Percentiles rank a stretch among this genome's conserved stretches.
Conservation (phyloP, 78 protist species). For the Pirum gemmata region DNA sequence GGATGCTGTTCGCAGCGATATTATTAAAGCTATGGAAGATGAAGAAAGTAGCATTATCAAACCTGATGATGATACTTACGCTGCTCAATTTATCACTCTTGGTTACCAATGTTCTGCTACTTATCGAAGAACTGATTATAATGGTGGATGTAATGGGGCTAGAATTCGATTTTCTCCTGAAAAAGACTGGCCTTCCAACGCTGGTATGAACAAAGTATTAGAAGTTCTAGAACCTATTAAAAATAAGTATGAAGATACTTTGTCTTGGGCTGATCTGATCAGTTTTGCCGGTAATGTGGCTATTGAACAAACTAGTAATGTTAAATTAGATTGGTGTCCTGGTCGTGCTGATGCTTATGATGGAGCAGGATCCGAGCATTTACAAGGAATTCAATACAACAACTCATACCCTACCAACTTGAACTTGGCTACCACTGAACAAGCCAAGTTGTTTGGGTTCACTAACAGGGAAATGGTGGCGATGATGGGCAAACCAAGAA, state of each 20-base stretch:
- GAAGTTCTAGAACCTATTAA: neutral
- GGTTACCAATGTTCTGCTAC: conserved; percentile 37
- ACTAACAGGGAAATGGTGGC: conserved; percentile 12
- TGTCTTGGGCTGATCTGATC: conserved; percentile 54
- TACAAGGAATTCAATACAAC: neutral
- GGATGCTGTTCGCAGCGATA: neutral
- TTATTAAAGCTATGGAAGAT: neutral
- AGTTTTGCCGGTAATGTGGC: conserved; percentile 37
- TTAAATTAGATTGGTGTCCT: neutral
- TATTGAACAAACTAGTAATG: neutral
- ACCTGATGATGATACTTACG: neutral
- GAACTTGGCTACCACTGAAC: neutral
- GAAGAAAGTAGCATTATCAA: neutral
- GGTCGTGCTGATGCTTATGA: conserved; percentile 36
- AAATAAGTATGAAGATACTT: neutral
- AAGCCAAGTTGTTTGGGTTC: neutral
- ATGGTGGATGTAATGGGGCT: conserved; percentile 58
- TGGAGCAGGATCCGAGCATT: neutral
- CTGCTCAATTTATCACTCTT: neutral
- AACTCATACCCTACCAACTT: no score
- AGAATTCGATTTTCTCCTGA: conserved; percentile 46
- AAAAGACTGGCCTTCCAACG: conserved; percentile 9
- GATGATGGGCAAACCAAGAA: neutral
- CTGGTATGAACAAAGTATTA: neutral
- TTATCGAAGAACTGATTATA: conserved; percentile 42